Evolutionary conservation across 495 filamentous ascomycete genomes (phyloP), one percentile per base, ranked within the genome.

Genomic region (Xylaria intraflava): DNA sequence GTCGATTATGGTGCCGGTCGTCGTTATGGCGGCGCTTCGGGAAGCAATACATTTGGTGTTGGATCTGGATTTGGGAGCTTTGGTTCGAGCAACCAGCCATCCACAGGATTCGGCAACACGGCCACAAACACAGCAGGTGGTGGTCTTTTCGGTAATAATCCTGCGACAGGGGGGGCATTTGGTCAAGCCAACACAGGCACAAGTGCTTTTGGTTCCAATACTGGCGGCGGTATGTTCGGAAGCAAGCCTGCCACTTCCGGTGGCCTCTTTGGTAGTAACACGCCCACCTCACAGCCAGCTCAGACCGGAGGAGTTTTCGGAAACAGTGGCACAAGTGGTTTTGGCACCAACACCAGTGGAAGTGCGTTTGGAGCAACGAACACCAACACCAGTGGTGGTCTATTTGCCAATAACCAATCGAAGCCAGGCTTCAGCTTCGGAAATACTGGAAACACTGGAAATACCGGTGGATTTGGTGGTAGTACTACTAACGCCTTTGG

Each of bases 1-100:
- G 88, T 80, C 30, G 93, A 98, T 71, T 98, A 97, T 69, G 80
- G 83, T 49, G 84, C 88, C 73, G 93, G 93, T 22, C 81, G 93
- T 51, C 82, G 84, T 31, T 87, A 76, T 58, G 93, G 90, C 7
- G 92, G 89, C 59, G 76, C 79, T 19, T 88, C 87, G 51, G 89
- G 88, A 45, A 79, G 85, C 38, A 89, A 89, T 29, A 88, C 85
- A 4, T 98, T 98, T 64, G 93, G 93, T 6, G 67, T 73, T 46
- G 72, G 68, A 53, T 83, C 81, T 24, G 75, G 77, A 19, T 88
- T 89, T 67, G 62, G 65, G 47, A 74, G 73, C 6, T 81, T 81
- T 54, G 76, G 75, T 20, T 46, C 63, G 9, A 70, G 53, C 41
- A 69, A 60, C 26, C 64, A 60, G 24, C 55, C 68, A 10, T 58